Percentiles rank a stretch among this genome's conserved stretches.
Evolutionary conservation across 345 rosid species (phyloP).

Genomic region (Punica granatum): DNA sequence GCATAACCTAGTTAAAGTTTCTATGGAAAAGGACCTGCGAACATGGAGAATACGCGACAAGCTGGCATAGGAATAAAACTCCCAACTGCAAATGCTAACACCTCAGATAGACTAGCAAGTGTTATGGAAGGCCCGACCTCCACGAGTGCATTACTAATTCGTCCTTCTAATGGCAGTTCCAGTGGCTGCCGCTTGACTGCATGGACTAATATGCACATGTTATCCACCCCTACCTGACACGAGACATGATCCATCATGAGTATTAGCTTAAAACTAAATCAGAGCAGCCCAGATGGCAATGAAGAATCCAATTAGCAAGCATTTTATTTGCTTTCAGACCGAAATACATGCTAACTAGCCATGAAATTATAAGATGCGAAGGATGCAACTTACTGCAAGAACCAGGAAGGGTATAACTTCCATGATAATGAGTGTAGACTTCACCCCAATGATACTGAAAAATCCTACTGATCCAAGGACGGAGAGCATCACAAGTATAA

Average conservation of each 20-base stretch:
- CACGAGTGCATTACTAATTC: conserved; percentile 90
- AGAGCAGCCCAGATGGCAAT: neutral
- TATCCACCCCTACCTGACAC: conserved; percentile 91
- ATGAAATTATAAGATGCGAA: conserved; percentile 6
- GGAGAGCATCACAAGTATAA: conserved; percentile 91
- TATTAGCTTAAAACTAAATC: conserved; percentile 7
- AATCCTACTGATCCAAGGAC: conserved; percentile 93
- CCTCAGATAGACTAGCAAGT: conserved; percentile 92
- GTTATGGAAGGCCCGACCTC: conserved; percentile 99
- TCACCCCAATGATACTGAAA: conserved; percentile 91
- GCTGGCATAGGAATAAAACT: conserved; percentile 97
- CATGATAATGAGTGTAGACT: conserved; percentile 92
- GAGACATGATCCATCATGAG: conserved; percentile 10
- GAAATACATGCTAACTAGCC: neutral
- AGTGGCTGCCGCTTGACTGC: conserved; percentile 89
- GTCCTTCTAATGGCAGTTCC: conserved; percentile 68
- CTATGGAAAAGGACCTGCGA: conserved; percentile 55
- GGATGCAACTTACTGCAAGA: conserved; percentile 69
- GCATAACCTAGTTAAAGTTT: neutral
- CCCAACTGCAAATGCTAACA: conserved; percentile 94
- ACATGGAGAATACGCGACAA: conserved; percentile 95
- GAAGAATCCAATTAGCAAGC: neutral
- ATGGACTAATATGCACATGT: conserved; percentile 94
- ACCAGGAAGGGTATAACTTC: conserved; percentile 99
- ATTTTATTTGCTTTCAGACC: neutral